A percentile compares a stretch with the other conserved stretches of the same genome.
These are phyloP conservation scores for sorghum (Sorghum bicolor) DNA, from an alignment of 176 grass and related monocot species.

Conservation along the genomic window DNA sequence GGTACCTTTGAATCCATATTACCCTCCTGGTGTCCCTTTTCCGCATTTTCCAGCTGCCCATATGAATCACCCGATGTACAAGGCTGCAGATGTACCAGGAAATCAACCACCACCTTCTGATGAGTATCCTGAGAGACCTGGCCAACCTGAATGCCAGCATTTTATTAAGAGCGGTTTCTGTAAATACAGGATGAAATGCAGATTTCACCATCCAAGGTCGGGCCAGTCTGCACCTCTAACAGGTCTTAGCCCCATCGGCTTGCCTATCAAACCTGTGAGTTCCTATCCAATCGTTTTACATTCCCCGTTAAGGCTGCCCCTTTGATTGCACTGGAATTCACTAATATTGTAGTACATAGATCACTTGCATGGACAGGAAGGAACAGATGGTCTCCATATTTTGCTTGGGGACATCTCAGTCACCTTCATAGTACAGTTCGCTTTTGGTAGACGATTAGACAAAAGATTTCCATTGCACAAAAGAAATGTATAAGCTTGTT, in stretches of 20 bases:
- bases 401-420: neutral
- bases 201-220: constrained; percentile 77
- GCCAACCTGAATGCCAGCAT: constrained; percentile 79
- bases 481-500: neutral
- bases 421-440: neutral
- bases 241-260: constrained; percentile 64
- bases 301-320: neutral
- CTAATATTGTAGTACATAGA: neutral
- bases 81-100: constrained; percentile 35
- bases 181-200: constrained; percentile 72
- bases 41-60: constrained; percentile 55
- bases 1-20: constrained; percentile 69
- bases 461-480: neutral
- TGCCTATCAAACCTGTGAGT: constrained; percentile 86
- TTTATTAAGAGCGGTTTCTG: constrained; percentile 82
- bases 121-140: constrained; percentile 86
- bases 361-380: neutral
- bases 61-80: constrained; percentile 52
- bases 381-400: neutral
- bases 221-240: constrained; percentile 18
- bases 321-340: neutral
- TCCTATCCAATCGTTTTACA: neutral
- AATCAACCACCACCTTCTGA: constrained; percentile 48
- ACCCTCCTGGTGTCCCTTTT: constrained; percentile 40
- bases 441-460: neutral